Base-by-base conservation (phyloP, 371 early-diverging fungal species). In the Syncephalastrum monosporum region DNA sequence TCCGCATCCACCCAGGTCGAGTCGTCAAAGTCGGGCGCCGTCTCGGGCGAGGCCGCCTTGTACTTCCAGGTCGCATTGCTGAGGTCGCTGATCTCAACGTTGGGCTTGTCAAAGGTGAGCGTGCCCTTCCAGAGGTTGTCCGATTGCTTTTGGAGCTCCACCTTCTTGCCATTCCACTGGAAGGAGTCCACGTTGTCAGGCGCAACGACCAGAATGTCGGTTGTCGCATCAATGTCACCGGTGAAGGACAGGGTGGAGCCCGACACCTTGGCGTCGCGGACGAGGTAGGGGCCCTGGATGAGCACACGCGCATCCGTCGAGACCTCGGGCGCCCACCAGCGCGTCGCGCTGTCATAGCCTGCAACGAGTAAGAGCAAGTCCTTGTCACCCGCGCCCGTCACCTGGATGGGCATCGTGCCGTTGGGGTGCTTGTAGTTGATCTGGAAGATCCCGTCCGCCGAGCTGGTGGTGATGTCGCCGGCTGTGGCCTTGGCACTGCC, bases 201-300 rank as follows among this genome's bases (percentile, higher is more conserved):
- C 15, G 50, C 60, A 0, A 60, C 61, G 1, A 65, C 57, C 33
- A 57, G 44, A 29, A 65, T 60, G 29, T 23, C 42, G 13, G 65
- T 65, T 2, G 53, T 54, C 7, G 41, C 43, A 50, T 65, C 53
- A 27, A 57, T 57, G 23, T 65, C 65, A 43, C 65, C 65, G 14
- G 45, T 47, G 23, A 65, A 57, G 3, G 47, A 43, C 14, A 65
- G 24, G 2, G 57, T 56, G 0, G 44, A 52, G 3, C 53, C 61
- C 3, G 42, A 13, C 13, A 65, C 53, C 15, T 41, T 24, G 12
- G 65, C 65, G n/a, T 47, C 47, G 27, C 65, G 65, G n/a, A 65
- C 65, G 19, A 65, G 57, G 47, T 65, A 65, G 3, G 65, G 65
- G 13, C 65, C 65, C 5, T 60, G 47, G n/a, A 65, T 56, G 42